Evolutionary conservation across 148 eudicot genomes (phyloP).

Genomic region (Rheum nobile): DNA sequence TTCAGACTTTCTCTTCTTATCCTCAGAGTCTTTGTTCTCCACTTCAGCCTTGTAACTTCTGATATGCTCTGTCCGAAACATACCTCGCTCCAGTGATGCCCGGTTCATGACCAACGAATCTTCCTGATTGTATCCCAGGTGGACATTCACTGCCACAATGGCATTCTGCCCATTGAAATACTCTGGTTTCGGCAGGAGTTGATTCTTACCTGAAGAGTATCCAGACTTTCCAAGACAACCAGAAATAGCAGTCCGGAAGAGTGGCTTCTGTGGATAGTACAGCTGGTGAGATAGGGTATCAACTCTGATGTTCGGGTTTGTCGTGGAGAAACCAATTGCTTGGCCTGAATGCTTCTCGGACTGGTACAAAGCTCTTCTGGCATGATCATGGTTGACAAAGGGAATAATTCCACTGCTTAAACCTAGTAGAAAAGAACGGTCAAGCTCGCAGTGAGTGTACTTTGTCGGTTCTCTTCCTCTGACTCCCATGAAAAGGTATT

Average conservation of each 20-base stretch:
- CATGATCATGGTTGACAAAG: constrained; percentile 90
- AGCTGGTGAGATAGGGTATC: constrained; percentile 80
- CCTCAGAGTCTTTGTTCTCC: constrained; percentile 50
- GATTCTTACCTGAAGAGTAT: constrained; percentile 24
- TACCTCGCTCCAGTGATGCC: constrained; percentile 86
- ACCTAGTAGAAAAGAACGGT: constrained; percentile 74
- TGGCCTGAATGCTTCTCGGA: constrained; percentile 92
- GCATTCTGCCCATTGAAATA: constrained; percentile 90
- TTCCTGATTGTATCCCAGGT: constrained; percentile 91
- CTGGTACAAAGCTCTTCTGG: constrained; percentile 83
- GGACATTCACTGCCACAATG: constrained; percentile 93
- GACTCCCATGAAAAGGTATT: constrained; percentile 40
- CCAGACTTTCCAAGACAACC: constrained; percentile 66
- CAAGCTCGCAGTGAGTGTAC: constrained; percentile 94
- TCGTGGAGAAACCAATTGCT: constrained; percentile 76
- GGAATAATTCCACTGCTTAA: constrained; percentile 84
- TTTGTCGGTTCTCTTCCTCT: constrained; percentile 30
- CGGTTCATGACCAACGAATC: constrained; percentile 94
- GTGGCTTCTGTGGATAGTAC: constrained; percentile 84
- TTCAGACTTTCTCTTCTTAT: constrained; percentile 48
- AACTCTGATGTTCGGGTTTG: constrained; percentile 65
- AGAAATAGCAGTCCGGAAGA: constrained; percentile 63
- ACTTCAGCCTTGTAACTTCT: constrained; percentile 90
- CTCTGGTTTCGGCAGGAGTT: constrained; percentile 49
- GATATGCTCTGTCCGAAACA: constrained; percentile 82